Conservation (phyloP, 2,329 filamentous ascomycete genomes). For the Biscogniauxia mediterranea region DNA sequence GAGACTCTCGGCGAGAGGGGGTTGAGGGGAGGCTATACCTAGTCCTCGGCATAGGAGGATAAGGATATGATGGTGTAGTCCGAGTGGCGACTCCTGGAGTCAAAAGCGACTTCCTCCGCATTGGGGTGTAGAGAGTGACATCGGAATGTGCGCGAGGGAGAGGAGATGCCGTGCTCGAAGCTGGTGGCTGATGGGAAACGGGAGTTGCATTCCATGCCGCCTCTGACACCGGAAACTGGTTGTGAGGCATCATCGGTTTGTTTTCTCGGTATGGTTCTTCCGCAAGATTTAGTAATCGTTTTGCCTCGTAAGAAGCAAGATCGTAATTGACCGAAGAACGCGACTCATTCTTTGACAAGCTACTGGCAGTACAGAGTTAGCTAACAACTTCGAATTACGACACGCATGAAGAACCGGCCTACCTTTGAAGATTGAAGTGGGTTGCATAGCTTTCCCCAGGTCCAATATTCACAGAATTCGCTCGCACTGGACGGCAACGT, state of each 20-base stretch:
- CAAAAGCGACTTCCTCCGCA: constrained; percentile 32
- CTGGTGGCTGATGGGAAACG: constrained; percentile 14
- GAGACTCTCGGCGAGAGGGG: constrained; percentile 21
- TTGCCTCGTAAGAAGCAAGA: constrained; percentile 44
- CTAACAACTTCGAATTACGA: neutral
- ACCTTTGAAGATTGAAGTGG: constrained; percentile 15
- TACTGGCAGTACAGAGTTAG: constrained; percentile 20
- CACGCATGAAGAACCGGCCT: neutral
- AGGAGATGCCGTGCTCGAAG: constrained; percentile 23
- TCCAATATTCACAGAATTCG: constrained; percentile 33
- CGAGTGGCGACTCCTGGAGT: constrained; percentile 34
- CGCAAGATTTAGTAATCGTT: constrained; percentile 40
- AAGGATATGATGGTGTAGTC: constrained; percentile 10
- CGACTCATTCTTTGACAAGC: constrained; percentile 32
- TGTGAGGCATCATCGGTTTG: constrained; percentile 35
- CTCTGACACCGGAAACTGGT: constrained; percentile 34
- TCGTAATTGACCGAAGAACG: constrained; percentile 44
- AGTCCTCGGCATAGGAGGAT: constrained; percentile 12
- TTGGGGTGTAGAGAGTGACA: constrained; percentile 30
- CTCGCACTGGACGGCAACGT: constrained; percentile 26
- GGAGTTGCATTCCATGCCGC: constrained; percentile 37
- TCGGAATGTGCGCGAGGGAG: constrained; percentile 47
- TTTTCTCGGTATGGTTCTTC: constrained; percentile 36
- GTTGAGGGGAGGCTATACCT: constrained; percentile 25
- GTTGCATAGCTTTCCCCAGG: constrained; percentile 14